Base-by-base conservation (phyloP, 2,329 filamentous ascomycete species). In the Dryadomyces sulphureus region DNA sequence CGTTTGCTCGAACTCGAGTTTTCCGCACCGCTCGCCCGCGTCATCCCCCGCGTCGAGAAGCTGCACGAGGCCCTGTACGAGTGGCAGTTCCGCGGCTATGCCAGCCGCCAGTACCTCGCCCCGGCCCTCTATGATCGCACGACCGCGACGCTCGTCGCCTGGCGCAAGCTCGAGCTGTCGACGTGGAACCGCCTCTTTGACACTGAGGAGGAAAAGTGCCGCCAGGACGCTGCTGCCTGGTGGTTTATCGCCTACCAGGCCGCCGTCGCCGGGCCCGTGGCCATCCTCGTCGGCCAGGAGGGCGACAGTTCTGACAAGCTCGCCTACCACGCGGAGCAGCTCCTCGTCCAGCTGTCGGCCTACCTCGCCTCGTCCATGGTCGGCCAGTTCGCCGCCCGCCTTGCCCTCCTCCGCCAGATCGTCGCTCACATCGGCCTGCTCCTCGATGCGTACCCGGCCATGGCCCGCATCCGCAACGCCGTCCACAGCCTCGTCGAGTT, bases 231-330 rank as follows among this genome's bases (percentile, higher is more conserved):
- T 2, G 81, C 79, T 55, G 81, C 83, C 16, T 98, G 92, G 92
- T 98, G 89, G 81, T 98, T 95, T 55, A 74, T 96, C 49, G 88
- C 90, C 1, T 98, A 95, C 56, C 87, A 96, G 61, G 86, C 82
- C 5, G 77, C 94, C 38, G 74, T 98, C 54, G 81, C 79, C 3
- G 81, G 80, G 9, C 83, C 89, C 0, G 68, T 56, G 47, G 85
- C 45, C 73, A 76, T 19, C 71, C 24, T 90, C 20, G 73, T 79
- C 41, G 41, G 36, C 36, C 24, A 47, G n/a, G 38, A 45, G 27
- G 34, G 35, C 19, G 20, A 3, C 32, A 11, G 20, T 20, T 11
- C n/a, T 3, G 14, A 7, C 20, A 19, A 6, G 8, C 63, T 93
- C 48, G 65, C 68, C 32, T 61, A 65, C 16, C 86, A 94, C 59